Evolutionary conservation across 768 basidiomycete genomes (phyloP), one percentile per base, ranked within the genome.

Genomic region (Phanerodontia chrysosporium): DNA sequence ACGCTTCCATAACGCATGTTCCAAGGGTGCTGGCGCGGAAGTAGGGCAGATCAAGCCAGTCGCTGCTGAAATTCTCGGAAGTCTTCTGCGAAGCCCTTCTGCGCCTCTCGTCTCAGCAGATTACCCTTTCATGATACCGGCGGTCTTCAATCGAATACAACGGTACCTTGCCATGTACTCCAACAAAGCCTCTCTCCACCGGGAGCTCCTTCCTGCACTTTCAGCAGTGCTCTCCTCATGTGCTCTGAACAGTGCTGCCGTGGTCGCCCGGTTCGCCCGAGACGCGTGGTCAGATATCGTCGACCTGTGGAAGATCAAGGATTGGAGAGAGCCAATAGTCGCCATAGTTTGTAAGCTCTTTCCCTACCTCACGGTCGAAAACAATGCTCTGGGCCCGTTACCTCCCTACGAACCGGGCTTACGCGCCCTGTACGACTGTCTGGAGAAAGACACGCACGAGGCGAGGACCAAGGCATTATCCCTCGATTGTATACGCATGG

Each of bases 241-340:
- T n/a, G 83, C 92, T 2, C 73, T 96, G 57, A 98, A 98, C 69
- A 80, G 75, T 58, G 83, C 80, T 44, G 67, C 76, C 8, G 78
- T 81, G 2, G 81, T 92, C 36, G 77, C 80, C 8, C 70, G 70
- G 18, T 87, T 92, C 62, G 89, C 90, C 0, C 72, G 75, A 4
- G 72, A 73, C 28, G 74, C 86, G 1, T 92, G 94, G 85, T 73
- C 83, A 48, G 70, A 71, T 2, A 66, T 98, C 5, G 76, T 94
- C 2, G 73, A 73, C 1, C 72, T 96, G 25, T 97, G 93, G 93
- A 92, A 73, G 87, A 85, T 69, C 85, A 82, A 59, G 70, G 77
- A 8, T 24, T 74, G 89, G 64, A 94, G 95, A 69, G 94, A 95
- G 70, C 81, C 84, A 45, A 75, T 98, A 18, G 76, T 95, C 28